Evolutionary conservation across 768 basidiomycete genomes (phyloP), one percentile per base, ranked within the genome.

Genomic region (Leccinum pellstonianum): DNA sequence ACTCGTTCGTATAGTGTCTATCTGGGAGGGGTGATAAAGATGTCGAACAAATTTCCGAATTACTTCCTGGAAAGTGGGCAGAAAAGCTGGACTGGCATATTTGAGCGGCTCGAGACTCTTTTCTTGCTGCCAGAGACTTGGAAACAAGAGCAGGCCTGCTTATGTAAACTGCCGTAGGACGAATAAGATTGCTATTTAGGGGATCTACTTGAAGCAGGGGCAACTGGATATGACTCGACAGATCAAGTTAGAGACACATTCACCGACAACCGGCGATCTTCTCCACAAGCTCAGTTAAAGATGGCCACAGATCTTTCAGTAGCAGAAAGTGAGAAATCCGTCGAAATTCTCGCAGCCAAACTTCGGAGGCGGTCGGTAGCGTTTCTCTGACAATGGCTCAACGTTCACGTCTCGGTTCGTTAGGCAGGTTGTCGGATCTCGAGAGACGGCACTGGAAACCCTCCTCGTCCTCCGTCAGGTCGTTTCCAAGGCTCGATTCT

Each of bases 11-110:
- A 25, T 60, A 95, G 92, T 97, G 94, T 69, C 78, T 98, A 54
- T 95, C 93, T 56, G 96, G 96, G 53, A 86, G 96, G 62, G 97
- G 97, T 17, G 95, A 98, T 75, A 98, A 98, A 76, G 96, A 99
- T 70, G 97, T 99, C 4, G 91, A 96, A 65, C 91, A 98, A 70
- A 95, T 99, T 58, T 94, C 90, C n/a, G 78, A 95, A 67, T 79
- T 98, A 43, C 80, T 99, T 57, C 96, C 96, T 11, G 83, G 83
- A 57, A 91, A 96, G 75, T 98, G 95, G 96, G 94, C 91, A 11
- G 89, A 97, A 68, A 86, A 77, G 65, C 82, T 98, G 37, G 91
- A 95, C 79, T 98, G 96, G 96, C 93, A 95, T 66, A 79, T 95
- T 48, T 81, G 62, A 75, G 54, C 5, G 38, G 46, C 31, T 49